Percentiles rank a stretch among this genome's conserved stretches.
phyloP scores from a whole-genome alignment of 805 yeast genomes.

The Candida golubevii region DNA sequence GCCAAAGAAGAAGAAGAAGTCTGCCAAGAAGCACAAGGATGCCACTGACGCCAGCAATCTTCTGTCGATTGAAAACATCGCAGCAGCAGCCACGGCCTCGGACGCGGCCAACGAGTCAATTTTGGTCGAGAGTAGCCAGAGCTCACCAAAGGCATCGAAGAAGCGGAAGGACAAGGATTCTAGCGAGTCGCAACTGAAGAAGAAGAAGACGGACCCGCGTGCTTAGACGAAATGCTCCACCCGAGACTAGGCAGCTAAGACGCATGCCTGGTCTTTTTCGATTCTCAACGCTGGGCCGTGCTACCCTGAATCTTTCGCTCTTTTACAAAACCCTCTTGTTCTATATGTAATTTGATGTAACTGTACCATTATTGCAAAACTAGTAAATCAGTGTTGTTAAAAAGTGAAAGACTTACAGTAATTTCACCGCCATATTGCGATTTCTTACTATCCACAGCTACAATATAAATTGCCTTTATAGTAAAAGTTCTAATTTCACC shows the following conservation, averaged over 20 bases:
- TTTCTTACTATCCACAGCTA: too few species aligned
- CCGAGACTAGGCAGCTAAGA: too few species aligned
- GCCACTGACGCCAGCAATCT: background rate
- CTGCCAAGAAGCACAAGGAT: conserved; percentile 6
- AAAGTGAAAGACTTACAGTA: too few species aligned
- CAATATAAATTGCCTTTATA: too few species aligned
- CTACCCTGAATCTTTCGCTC: background rate
- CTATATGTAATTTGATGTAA: conserved; percentile 7
- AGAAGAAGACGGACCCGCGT: conserved; percentile 15
- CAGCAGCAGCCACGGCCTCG: conserved; percentile 2
- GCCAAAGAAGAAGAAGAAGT: conserved; percentile 16
- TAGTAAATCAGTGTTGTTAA: background rate
- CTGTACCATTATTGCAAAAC: conserved; percentile 3
- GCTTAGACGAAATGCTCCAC: background rate
- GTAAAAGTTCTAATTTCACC: too few species aligned
- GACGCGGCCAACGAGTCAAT: conserved; percentile 2
- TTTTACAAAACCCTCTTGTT: conserved; percentile 4
- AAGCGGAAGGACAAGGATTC: conserved; percentile 17
- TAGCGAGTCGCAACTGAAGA: conserved; percentile 14
- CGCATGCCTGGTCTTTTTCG: conserved; percentile 13
- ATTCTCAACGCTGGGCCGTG: background rate
- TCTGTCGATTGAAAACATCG: background rate
- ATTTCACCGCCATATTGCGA: too few species aligned
- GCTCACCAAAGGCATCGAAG: conserved; percentile 13
- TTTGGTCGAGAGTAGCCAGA: conserved; percentile 1